Evolutionary conservation across 306 rosid genomes (phyloP).

Genomic region (Cucumis hystrix): DNA sequence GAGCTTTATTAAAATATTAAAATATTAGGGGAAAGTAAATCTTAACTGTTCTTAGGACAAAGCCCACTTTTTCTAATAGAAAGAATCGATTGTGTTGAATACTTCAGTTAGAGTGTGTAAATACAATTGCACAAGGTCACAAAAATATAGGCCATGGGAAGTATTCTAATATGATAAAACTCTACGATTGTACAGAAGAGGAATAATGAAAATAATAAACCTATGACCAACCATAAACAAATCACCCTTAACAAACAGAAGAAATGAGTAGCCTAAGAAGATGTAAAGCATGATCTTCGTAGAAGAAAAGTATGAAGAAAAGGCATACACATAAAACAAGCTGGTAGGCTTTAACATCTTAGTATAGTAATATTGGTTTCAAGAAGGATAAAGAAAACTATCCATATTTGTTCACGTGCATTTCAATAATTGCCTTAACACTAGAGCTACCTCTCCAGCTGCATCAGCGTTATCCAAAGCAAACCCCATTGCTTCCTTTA

Average conservation of each 20-base stretch:
- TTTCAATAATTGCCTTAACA: neutral
- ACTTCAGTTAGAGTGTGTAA: neutral
- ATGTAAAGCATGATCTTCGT: neutral
- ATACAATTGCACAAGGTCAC: neutral
- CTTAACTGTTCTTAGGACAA: too few species aligned
- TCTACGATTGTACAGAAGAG: neutral
- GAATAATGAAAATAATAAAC: neutral
- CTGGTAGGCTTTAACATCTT: neutral
- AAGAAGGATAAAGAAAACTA: neutral
- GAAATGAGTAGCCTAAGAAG: neutral
- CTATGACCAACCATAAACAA: neutral
- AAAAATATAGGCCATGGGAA: neutral
- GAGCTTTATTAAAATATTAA: too few species aligned
- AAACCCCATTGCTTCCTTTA: constrained; percentile 97
- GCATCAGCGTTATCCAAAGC: constrained; percentile 98
- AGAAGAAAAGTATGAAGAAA: neutral
- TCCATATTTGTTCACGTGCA: neutral
- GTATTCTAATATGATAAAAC: neutral
- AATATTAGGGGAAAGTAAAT: too few species aligned
- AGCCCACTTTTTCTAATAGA: too few species aligned
- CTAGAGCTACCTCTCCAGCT: constrained; percentile 89
- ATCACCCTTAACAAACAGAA: neutral
- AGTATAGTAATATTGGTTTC: neutral
- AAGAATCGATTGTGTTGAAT: too few species aligned
- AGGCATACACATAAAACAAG: neutral